Evolutionary conservation across 805 yeast species (phyloP), one percentile per base, ranked within the genome.

Genomic region (Tetrapisispora pingtungensis): DNA sequence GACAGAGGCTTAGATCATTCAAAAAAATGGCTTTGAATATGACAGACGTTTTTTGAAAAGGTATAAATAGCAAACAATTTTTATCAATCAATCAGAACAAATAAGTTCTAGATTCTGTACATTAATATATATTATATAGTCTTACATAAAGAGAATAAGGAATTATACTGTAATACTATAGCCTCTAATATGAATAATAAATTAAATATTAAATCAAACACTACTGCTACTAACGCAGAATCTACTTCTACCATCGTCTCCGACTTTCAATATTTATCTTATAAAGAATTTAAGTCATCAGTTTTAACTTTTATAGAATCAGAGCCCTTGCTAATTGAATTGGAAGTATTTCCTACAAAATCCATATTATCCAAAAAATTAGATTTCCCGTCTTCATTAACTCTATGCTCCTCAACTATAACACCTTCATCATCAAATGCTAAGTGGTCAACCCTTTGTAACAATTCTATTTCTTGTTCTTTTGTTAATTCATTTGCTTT

Each of bases 401-500:
- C 19, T 14, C 19, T n/a, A 7, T 41, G 27, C 28, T 40, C 36
- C n/a, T 24, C 40, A 19, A 37, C 31, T 14, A 53, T 44, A 7
- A 39, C 66, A 54, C 74, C 73, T 13, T 62, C 58, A 12, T 59
- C 49, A 49, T 64, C 62, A 50, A 67, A 71, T 43, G 55, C 62
- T 42, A 62, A 50, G 31, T 60, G 51, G 38, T 70, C 66, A 43
- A 74, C 72, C 45, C 68, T 57, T 12, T 53, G 55, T 57, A 81
- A 78, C 56, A 82, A 68, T 35, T 65, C 72, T 13, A 69, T 72
- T 53, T 73, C 69, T 64, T 81, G 76, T n/a, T 59, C 74, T 32
- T 64, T 61, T 26, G 77, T 58, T 57, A 81, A 58, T 51, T 78
- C 79, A 46, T 72, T 54, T 66, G 78, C 76, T 71, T 80, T 74